phyloP scores from a whole-genome alignment of 2,329 filamentous ascomycete species.

The Claviceps sp. region DNA sequence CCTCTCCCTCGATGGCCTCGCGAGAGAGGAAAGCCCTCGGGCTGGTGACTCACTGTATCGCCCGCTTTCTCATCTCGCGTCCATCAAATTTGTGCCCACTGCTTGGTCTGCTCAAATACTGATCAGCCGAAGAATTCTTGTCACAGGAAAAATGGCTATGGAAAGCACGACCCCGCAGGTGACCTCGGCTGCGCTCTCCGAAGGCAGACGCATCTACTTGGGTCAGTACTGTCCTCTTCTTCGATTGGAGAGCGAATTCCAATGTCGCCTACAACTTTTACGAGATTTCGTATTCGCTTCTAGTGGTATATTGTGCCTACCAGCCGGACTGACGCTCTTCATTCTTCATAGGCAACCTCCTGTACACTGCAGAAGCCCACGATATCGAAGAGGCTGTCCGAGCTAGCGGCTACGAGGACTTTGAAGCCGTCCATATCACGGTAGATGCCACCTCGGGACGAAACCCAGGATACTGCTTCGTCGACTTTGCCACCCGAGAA shows the following conservation, averaged over 20 bases:
- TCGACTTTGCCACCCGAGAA: constrained; percentile 47
- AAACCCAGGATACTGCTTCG: constrained; percentile 57
- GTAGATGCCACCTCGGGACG: constrained; percentile 54
- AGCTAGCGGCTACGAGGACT: constrained; percentile 23
- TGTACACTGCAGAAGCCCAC: constrained; percentile 34
- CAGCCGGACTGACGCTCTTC: neutral
- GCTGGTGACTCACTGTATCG: neutral
- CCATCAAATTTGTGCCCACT: neutral
- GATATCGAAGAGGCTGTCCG: constrained; percentile 49
- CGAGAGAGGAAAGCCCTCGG: neutral
- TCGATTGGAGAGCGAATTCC: too few relatives aligned
- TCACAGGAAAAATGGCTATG: neutral
- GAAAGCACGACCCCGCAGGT: neutral
- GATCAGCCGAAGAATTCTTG: neutral
- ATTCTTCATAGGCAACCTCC: constrained; percentile 34
- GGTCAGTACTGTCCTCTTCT: constrained; percentile 21
- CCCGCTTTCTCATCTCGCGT: neutral
- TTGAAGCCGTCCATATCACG: constrained; percentile 51
- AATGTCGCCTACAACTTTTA: too few relatives aligned
- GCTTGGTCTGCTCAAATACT: neutral
- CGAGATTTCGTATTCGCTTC: too few relatives aligned
- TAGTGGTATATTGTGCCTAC: too few relatives aligned
- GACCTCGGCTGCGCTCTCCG: constrained; percentile 12
- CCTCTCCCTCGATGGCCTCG: neutral
- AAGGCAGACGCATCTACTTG: constrained; percentile 41